Evolutionary conservation across 2,329 filamentous ascomycete genomes (phyloP), one percentile per base, ranked within the genome.

Genomic region (Coniella vitis): DNA sequence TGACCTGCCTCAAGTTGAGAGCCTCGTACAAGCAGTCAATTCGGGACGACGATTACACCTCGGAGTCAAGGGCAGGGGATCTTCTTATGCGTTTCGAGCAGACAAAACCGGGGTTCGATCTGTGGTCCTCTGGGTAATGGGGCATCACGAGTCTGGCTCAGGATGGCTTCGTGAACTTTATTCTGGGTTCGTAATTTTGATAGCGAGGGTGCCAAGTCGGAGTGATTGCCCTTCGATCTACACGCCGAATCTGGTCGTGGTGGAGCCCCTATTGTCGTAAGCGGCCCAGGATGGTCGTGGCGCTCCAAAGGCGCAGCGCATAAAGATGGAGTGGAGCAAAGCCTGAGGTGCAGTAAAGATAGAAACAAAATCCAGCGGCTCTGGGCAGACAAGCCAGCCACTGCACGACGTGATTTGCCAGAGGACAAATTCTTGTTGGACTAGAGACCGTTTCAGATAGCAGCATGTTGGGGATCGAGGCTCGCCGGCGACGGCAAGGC

Each of bases 381-480:
- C 7, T 21, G 5, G 38, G 13, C 38, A n/a, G 38, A 22, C 20
- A 21, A 25, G 38, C 8, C 25, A 21, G 38, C 4, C 14, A 21
- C 21, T 16, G 20, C 14, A n/a, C 13, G 19, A n/a, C 17, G 20
- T 39, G 38, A 39, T 39, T 41, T 41, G 38, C 38, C 38, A 31
- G 38, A 31, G 9, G 38, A 25, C 22, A 20, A 19, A 14, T 13
- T 25, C 13, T n/a, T 41, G 22, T n/a, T 29, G 38, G 38, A 25
- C 19, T 21, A 16, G 38, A 31, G 38, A 25, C 7, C 22, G 38
- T 41, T 41, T 49, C 47, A 49, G 47, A 49, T 46, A 46, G 36
- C 47, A n/a, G n/a, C n/a, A n/a, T n/a, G n/a, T 40, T 49, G 47
- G 19, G 44, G 25, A 29, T 16, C 14, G 38, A 40, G 25, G 16